phyloP scores from a whole-genome alignment of 2,329 filamentous ascomycete genomes.

The Fusarium pininemorale region DNA sequence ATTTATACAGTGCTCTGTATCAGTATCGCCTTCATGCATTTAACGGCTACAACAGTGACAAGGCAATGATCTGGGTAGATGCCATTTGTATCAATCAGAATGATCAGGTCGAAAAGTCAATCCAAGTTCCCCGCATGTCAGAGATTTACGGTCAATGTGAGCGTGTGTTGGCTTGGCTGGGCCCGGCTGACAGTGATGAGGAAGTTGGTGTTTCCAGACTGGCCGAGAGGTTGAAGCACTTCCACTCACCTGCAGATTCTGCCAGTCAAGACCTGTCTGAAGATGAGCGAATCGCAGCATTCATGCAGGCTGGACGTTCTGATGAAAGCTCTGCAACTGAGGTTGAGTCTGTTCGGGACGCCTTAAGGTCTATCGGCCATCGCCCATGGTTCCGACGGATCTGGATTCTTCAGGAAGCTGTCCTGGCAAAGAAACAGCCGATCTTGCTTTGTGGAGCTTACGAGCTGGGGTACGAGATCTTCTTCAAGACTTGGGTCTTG shows the following conservation, averaged over 20 bases:
- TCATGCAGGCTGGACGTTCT: background rate
- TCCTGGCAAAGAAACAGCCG: background rate
- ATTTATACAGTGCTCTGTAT: slow-evolving; percentile 3
- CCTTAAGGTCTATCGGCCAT: background rate
- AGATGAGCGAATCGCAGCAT: background rate
- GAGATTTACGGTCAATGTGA: slow-evolving; percentile 23
- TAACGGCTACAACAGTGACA: rapidly evolving
- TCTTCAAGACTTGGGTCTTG: slow-evolving; percentile 15
- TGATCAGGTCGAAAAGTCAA: slow-evolving; percentile 5
- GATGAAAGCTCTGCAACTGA: rapidly evolving
- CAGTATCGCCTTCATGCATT: background rate
- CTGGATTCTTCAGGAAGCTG: slow-evolving; percentile 26
- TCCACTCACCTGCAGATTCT: background rate
- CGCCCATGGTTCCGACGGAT: slow-evolving; percentile 18
- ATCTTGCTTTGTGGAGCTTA: background rate
- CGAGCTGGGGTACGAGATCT: background rate
- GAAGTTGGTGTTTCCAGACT: background rate
- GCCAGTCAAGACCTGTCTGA: rapidly evolving
- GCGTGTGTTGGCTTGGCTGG: slow-evolving; percentile 18
- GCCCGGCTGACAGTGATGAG: background rate
- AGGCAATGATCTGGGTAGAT: background rate
- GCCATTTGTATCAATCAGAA: slow-evolving; percentile 24
- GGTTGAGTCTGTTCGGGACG: background rate
- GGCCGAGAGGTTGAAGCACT: background rate
- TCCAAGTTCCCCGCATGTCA: slow-evolving; percentile 22